Evolutionary conservation across 78 protist genomes (phyloP), one percentile per base, ranked within the genome.

Genomic region (Acrasis kona): DNA sequence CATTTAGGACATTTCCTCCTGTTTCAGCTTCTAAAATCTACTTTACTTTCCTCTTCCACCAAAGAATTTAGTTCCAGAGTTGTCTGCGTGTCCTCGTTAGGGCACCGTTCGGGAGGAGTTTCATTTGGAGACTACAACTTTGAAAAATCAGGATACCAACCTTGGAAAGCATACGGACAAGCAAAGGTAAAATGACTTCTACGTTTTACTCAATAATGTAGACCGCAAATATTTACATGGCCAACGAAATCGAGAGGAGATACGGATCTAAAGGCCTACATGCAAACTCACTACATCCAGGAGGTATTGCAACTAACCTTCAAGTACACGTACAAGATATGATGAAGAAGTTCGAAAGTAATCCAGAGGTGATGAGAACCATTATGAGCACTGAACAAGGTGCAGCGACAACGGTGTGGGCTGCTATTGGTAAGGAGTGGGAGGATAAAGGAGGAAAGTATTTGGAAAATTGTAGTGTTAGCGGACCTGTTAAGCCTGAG

Each of bases 1-100:
- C 80, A 76, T 41, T 1, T 66, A 9, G 80, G 74, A 3, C 75
- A 64, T 41, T 29, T 1, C 3, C 35, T 27, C 32, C 42, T 76
- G 5, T 28, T 57, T 10, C 37, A 9, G 42, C 34, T 10, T 34
- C 78, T 74, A 34, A 31, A 32, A 65, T 39, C 74, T 12, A 19
- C 3, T 35, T 36, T 74, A 19, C 34, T 50, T 50, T 19, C 19
- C 19, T n/a, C 61, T n/a, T 50, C 61, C 19, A 50, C 19, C 19
- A 50, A 50, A 50, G 61, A 50, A 50, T 50, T 50, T 50, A 19
- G 19, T n/a, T 19, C 34, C 19, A 50, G 61, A 50, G 19, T 50
- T 19, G 61, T 50, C 19, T 50, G 61, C 19, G 19, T 50, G 19
- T 50, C 61, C 19, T 50, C 61, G 19, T 19, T 19, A 50, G 61